phyloP scores from a whole-genome alignment of 164 flowering plant genomes.

The Piper betle region DNA sequence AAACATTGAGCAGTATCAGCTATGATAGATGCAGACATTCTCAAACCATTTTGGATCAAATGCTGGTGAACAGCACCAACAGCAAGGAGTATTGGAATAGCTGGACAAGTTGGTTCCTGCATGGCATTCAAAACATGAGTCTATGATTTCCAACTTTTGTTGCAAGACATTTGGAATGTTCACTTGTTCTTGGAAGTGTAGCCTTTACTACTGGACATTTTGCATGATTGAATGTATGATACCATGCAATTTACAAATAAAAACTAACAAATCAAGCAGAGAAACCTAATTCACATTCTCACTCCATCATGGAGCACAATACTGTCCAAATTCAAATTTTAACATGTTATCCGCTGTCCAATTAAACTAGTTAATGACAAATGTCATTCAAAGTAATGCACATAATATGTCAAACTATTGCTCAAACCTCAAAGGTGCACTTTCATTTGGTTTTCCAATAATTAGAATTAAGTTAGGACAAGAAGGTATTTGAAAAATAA shows the following conservation, averaged over 20 bases:
- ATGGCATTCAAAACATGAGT: not conserved
- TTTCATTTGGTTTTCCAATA: too few relatives aligned
- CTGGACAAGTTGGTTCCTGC: slow-evolving; percentile 93
- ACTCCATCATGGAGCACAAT: not conserved
- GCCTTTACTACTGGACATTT: not conserved
- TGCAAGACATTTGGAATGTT: not conserved
- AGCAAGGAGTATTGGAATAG: slow-evolving; percentile 95
- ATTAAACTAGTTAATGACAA: too few relatives aligned
- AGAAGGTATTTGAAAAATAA: not conserved
- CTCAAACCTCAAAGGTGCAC: too few relatives aligned
- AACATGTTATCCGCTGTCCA: not conserved
- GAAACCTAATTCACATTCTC: not conserved
- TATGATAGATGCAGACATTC: slow-evolving; percentile 87
- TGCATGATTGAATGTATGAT: too few relatives aligned
- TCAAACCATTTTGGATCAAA: slow-evolving; percentile 92
- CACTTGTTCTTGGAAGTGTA: not conserved
- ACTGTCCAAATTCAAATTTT: too few relatives aligned
- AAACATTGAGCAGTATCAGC: slow-evolving; percentile 99
- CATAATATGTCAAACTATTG: too few relatives aligned
- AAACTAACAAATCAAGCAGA: too few relatives aligned
- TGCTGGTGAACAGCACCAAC: slow-evolving; percentile 99
- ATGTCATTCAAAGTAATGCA: too few relatives aligned
- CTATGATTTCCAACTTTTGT: not conserved
- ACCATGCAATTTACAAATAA: too few relatives aligned
- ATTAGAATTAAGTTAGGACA: too few relatives aligned